These are phyloP conservation scores for Volvox reticuliferus DNA, from an alignment of 139 green algal genomes.

Conservation along the genomic window DNA sequence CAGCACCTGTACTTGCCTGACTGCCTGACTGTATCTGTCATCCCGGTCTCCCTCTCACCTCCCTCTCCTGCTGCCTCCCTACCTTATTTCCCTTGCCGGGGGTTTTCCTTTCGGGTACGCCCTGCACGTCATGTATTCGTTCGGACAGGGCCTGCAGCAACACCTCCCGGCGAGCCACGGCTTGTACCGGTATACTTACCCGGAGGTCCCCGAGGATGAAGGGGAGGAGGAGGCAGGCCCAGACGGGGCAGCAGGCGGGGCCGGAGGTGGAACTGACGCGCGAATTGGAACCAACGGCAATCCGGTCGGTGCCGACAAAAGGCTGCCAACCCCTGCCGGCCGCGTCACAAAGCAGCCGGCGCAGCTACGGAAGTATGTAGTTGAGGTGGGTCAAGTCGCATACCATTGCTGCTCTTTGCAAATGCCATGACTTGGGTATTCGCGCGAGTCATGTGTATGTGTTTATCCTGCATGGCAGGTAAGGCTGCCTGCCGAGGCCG, in stretches of 20 bases:
- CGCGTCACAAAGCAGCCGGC: no score
- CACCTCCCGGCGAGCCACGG: constrained; percentile 41
- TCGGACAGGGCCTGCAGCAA: constrained; percentile 5
- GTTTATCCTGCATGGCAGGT: not conserved
- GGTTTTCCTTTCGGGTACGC: no score
- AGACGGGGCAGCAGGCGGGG: not conserved
- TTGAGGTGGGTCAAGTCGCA: not conserved
- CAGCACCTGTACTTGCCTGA: no score
- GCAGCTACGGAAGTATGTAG: not conserved
- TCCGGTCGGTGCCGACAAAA: no score
- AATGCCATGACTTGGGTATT: no score
- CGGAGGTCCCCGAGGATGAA: not conserved
- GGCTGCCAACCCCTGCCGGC: no score
- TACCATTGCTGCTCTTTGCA: no score
- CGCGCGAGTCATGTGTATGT: not conserved
- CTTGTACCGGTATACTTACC: constrained; percentile 19
- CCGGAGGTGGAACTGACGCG: not conserved
- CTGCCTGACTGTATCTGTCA: no score
- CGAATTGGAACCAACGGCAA: not conserved
- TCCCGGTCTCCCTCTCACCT: no score
- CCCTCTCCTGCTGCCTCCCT: not conserved
- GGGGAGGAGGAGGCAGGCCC: not conserved
- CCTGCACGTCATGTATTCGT: no score
- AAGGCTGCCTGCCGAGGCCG: not conserved
- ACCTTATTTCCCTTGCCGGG: no score